Evolutionary conservation across 306 rosid genomes (phyloP).

Genomic region (Prunus mume): DNA sequence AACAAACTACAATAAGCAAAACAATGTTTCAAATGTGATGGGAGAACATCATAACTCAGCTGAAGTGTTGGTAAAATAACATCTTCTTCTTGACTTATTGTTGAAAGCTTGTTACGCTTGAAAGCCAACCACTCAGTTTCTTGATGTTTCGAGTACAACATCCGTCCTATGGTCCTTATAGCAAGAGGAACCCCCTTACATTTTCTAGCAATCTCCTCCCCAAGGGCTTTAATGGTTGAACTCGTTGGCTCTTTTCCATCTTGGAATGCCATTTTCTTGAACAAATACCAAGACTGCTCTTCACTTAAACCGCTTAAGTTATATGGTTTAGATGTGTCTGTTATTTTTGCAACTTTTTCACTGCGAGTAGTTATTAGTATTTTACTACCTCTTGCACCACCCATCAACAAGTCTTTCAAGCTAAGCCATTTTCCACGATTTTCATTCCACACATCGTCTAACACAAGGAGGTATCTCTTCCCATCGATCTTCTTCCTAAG

Average conservation of each 20-base stretch:
- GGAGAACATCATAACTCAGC: background rate
- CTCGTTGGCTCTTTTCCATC: no score
- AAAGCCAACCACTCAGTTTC: background rate
- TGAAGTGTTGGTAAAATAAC: background rate
- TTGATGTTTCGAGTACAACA: background rate
- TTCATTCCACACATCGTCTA: constrained; percentile 43
- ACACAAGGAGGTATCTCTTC: constrained; percentile 33
- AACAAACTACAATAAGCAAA: background rate
- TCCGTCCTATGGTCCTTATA: background rate
- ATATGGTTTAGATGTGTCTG: no score
- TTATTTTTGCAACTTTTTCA: no score
- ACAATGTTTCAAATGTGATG: constrained; percentile 5
- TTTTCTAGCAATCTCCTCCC: constrained; percentile 19
- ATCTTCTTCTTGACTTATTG: background rate
- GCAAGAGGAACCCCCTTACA: constrained; percentile 7
- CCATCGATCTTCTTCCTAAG: background rate
- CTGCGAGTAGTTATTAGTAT: no score
- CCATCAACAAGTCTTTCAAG: constrained; percentile 12
- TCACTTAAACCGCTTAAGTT: no score
- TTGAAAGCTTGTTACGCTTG: background rate
- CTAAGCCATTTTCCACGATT: constrained; percentile 9
- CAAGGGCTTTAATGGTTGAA: no score
- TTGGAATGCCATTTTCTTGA: no score
- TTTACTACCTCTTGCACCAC: no score
- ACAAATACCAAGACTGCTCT: no score